phyloP scores from a whole-genome alignment of 306 rosid species.

The Cucumis cinereus region DNA sequence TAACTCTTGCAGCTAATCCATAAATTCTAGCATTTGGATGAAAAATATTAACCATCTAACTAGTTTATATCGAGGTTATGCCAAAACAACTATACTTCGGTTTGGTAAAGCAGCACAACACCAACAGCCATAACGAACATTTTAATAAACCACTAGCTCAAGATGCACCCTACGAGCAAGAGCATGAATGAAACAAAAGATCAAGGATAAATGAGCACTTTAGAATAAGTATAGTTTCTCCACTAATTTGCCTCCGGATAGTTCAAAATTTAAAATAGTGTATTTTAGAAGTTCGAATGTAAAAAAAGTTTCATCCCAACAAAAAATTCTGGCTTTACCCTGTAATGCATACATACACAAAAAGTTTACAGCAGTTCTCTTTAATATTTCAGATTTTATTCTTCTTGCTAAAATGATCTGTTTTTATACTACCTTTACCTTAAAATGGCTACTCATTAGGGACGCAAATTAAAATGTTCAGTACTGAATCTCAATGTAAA shows the following conservation, averaged over 20 bases:
- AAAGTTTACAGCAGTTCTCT: not conserved
- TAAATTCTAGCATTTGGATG: not conserved
- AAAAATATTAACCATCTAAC: not conserved
- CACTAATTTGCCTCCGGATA: not conserved
- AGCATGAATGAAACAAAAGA: not conserved
- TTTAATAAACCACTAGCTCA: not conserved
- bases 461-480: not conserved
- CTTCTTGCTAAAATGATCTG: not conserved
- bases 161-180: not conserved
- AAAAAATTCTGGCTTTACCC: not conserved
- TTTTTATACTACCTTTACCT: not conserved
- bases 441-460: not conserved
- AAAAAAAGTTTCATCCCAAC: not conserved
- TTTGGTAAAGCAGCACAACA: not conserved
- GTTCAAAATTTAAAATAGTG: not conserved
- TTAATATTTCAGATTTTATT: not conserved
- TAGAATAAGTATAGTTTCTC: not conserved
- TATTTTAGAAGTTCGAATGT: not conserved
- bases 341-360: not conserved
- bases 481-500: not conserved
- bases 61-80: not conserved
- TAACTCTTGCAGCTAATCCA: not conserved
- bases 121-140: not conserved
- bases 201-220: not conserved
- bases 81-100: not conserved